Percentiles rank a stretch among this genome's conserved stretches.
Conservation (phyloP, 805 yeast genomes). For the Saturnispora bothae region DNA sequence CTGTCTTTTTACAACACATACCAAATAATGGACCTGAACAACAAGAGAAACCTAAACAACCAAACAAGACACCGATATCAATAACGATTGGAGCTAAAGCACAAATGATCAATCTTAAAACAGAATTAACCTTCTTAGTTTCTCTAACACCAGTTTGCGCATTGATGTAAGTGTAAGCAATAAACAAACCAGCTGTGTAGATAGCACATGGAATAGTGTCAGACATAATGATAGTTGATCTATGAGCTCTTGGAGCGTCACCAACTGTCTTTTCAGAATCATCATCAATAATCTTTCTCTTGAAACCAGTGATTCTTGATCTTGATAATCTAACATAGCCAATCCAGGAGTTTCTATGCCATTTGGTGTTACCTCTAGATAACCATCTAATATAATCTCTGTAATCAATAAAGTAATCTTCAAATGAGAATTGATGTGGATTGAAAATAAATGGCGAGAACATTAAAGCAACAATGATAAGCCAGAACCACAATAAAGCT, state of each 20-base stretch:
- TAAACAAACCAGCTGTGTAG: conserved; percentile 70
- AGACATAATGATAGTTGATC: conserved; percentile 59
- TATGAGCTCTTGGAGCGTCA: conserved; percentile 75
- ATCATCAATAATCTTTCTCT: conserved; percentile 60
- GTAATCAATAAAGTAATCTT: conserved; percentile 60
- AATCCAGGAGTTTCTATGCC: conserved; percentile 71
- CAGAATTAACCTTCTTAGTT: conserved; percentile 52
- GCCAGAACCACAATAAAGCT: conserved; percentile 60
- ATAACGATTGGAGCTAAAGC: conserved; percentile 85
- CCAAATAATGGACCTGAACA: conserved; percentile 96
- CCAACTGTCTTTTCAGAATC: conserved; percentile 76
- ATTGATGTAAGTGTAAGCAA: conserved; percentile 72
- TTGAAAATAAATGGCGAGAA: conserved; percentile 67
- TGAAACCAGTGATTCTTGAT: conserved; percentile 47
- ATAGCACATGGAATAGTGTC: conserved; percentile 62
- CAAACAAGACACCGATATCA: conserved; percentile 74
- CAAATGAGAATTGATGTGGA: conserved; percentile 65
- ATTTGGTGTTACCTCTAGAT: conserved; percentile 62
- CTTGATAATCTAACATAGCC: conserved; percentile 55
- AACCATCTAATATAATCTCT: conserved; percentile 57
- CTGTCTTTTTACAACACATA: conserved; percentile 93
- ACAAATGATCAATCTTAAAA: conserved; percentile 64
- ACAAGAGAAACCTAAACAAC: conserved; percentile 78
- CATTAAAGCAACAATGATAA: conserved; percentile 53
- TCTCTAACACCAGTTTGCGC: conserved; percentile 74